Evolutionary conservation across 208 protist species (phyloP).

Genomic region (Crithidia expoeki): DNA sequence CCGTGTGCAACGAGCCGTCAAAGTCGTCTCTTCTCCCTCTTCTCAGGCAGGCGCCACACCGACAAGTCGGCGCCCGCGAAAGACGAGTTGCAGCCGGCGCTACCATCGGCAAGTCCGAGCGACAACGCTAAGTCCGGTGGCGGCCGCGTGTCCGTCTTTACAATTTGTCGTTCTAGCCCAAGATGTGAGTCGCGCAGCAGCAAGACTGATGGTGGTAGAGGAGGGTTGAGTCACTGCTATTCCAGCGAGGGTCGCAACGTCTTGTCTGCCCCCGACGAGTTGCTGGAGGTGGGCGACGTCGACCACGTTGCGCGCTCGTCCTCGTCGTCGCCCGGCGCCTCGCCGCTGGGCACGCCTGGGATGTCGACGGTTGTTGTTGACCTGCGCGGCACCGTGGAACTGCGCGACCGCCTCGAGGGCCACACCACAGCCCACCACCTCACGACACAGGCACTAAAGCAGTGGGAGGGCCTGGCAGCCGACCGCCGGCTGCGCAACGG

Average conservation of each 20-base stretch:
- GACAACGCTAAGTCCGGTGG: background rate
- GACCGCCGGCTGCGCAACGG: slow-evolving; percentile 25
- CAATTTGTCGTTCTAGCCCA: background rate
- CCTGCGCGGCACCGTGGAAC: slow-evolving; percentile 42
- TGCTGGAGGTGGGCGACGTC: background rate
- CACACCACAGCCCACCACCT: slow-evolving; percentile 38
- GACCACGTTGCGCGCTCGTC: background rate
- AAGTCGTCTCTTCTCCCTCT: slow-evolving; percentile 31
- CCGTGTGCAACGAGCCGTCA: slow-evolving; percentile 9
- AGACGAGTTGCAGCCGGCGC: background rate
- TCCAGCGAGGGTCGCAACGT: background rate
- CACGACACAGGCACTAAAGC: slow-evolving; percentile 40
- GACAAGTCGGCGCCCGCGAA: background rate
- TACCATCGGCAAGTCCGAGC: background rate
- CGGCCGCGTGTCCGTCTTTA: background rate
- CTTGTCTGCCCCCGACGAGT: background rate
- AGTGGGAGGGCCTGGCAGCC: slow-evolving; percentile 31
- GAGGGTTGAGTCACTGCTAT: background rate
- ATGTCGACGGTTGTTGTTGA: slow-evolving; percentile 34
- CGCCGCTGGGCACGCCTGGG: background rate
- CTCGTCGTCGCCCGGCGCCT: background rate
- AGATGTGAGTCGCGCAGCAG: background rate
- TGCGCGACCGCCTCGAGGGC: slow-evolving; percentile 57
- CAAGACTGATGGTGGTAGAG: background rate
- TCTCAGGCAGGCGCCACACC: slow-evolving; percentile 31